A percentile compares a stretch with the other conserved stretches of the same genome.
Evolutionary conservation across 78 protist genomes (phyloP).

Genomic region (Speleostelium caveatum): DNA sequence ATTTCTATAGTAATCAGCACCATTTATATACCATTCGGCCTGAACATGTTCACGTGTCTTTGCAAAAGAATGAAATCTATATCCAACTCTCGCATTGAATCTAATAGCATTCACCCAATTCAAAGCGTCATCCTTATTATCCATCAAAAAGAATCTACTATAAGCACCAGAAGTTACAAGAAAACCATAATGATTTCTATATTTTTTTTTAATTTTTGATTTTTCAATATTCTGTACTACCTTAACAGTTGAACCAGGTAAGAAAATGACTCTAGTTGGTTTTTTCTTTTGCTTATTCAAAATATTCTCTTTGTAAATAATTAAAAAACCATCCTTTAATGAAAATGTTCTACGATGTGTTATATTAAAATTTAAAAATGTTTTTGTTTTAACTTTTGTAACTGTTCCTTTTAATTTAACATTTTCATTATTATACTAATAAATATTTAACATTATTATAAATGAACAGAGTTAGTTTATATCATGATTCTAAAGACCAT

Average conservation of each 20-base stretch:
- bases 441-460: neutral
- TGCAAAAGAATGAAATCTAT: constrained; percentile 64
- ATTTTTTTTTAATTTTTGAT: constrained; percentile 17
- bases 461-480: neutral
- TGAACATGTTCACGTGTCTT: neutral
- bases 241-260: constrained; percentile 63
- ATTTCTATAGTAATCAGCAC: constrained; percentile 15
- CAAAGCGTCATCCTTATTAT: constrained; percentile 16
- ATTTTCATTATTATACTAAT: constrained; percentile 4
- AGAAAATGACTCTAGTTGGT: constrained; percentile 19
- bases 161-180: constrained; percentile 18
- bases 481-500: no score
- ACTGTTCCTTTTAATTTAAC: constrained; percentile 11
- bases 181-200: constrained; percentile 25
- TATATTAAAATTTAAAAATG: constrained; percentile 24
- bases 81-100: constrained; percentile 10
- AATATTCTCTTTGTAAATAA: constrained; percentile 9
- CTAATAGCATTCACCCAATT: constrained; percentile 63
- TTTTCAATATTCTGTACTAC: neutral
- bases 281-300: constrained; percentile 8
- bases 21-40: constrained; percentile 58
- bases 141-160: constrained; percentile 32
- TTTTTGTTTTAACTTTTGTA: constrained; percentile 35
- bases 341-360: constrained; percentile 28
- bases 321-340: constrained; percentile 42